Evolutionary conservation across 1,284 basidiomycete genomes (phyloP).

Genomic region (Blastosporella zonata): DNA sequence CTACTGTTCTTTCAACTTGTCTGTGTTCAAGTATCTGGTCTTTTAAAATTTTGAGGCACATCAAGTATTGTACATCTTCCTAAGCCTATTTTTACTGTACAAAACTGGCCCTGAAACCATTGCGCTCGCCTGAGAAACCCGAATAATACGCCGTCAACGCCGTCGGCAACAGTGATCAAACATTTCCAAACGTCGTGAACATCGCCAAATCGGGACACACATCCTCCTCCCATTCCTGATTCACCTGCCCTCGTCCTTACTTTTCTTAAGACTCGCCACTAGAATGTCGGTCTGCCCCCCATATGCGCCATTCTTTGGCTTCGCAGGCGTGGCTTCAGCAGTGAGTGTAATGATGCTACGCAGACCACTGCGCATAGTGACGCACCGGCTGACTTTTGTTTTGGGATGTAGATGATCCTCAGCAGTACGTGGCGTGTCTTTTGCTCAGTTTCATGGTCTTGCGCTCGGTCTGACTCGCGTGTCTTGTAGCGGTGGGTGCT

Average conservation of each 20-base stretch:
- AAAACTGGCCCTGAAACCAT: no score
- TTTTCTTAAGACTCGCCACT: conserved; percentile 6
- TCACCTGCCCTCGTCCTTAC: not conserved
- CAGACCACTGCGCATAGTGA: conserved; percentile 1
- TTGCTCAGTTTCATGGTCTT: conserved; percentile 3
- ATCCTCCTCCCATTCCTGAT: not conserved
- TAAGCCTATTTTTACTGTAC: no score
- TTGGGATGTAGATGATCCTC: conserved; percentile 69
- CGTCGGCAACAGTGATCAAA: conserved; percentile 1
- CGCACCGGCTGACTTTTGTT: conserved; percentile 1
- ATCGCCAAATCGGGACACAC: not conserved
- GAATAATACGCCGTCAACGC: no score
- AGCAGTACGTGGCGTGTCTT: conserved; percentile 55
- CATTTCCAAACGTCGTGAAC: conserved; percentile 1
- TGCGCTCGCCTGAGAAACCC: no score
- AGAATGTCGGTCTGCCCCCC: conserved; percentile 70
- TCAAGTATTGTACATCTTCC: no score
- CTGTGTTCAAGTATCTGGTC: no score
- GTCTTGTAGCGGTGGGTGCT: conserved; percentile 76
- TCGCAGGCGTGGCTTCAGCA: conserved; percentile 79
- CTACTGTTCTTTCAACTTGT: no score
- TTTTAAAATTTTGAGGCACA: no score
- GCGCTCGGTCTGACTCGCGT: conserved; percentile 6
- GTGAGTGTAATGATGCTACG: conserved; percentile 44
- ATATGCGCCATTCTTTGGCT: conserved; percentile 84